Conservation (phyloP, 441 rosid species). For the Adansonia rubrostipa region DNA sequence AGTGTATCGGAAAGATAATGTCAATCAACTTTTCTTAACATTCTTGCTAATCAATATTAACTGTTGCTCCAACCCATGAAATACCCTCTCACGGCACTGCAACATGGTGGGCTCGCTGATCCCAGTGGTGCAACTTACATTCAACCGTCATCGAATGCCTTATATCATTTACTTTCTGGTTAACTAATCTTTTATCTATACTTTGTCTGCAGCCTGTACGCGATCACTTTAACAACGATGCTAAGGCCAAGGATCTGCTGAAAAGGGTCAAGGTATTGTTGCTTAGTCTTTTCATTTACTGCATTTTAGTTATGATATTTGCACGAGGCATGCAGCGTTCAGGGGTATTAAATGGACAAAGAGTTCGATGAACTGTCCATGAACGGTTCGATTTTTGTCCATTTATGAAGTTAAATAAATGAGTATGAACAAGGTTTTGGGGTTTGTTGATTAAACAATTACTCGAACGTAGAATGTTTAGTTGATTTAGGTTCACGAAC, state of each 20-base stretch:
- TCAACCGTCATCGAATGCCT: background rate
- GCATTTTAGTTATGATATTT: background rate
- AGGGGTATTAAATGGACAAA: too few species aligned
- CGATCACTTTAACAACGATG: conserved; percentile 68
- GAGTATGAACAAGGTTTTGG: too few species aligned
- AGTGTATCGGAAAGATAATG: background rate
- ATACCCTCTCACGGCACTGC: background rate
- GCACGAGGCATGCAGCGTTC: too few species aligned
- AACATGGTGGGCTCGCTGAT: background rate
- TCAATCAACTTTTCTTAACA: background rate
- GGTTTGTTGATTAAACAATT: too few species aligned
- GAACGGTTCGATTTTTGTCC: too few species aligned
- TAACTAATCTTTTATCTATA: background rate
- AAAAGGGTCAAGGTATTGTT: conserved; percentile 69
- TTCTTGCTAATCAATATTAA: too few species aligned
- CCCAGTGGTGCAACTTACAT: background rate
- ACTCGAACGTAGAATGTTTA: too few species aligned
- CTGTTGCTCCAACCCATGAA: background rate
- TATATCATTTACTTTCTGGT: background rate
- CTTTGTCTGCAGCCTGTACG: conserved; percentile 69
- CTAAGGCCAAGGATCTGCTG: conserved; percentile 67
- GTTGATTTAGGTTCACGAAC: too few species aligned
- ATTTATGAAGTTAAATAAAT: too few species aligned
- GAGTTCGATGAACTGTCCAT: too few species aligned
- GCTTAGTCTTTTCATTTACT: background rate